A percentile compares a stretch with the other conserved stretches of the same genome.
Conservation (phyloP, 1,139 yeast genomes). For the Pichia sorboxylosa region DNA sequence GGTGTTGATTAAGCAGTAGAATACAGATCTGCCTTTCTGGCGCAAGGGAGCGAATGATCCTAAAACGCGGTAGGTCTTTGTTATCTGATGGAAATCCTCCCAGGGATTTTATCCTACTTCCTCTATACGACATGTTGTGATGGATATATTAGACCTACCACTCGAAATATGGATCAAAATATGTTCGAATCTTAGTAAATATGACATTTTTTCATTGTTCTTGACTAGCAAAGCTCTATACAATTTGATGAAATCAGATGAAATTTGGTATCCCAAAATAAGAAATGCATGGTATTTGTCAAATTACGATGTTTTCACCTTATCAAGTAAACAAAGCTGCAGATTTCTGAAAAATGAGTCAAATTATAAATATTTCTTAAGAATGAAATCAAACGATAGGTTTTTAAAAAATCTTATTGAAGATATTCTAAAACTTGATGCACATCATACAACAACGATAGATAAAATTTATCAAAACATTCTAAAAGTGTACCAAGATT, state of each 20-base stretch:
- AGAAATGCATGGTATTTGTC: conserved; percentile 5
- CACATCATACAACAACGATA: not conserved
- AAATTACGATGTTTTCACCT: conserved; percentile 3
- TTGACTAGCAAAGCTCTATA: conserved; percentile 1
- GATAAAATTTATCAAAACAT: conserved; percentile 2
- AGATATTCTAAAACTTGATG: not conserved
- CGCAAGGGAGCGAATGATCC: no score
- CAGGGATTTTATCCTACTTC: no score
- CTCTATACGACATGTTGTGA: not conserved
- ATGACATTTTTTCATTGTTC: conserved; percentile 2
- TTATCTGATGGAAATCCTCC: no score
- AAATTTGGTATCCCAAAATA: conserved; percentile 7
- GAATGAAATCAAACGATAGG: not conserved
- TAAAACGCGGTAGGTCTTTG: no score
- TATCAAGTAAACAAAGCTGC: no score
- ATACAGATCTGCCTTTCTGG: no score
- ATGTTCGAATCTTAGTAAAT: not conserved
- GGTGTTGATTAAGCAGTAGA: not conserved
- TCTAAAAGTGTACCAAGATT: conserved; percentile 1
- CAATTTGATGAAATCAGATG: conserved; percentile 2
- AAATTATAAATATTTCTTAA: not conserved
- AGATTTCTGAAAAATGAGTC: not conserved
- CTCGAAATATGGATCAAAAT: conserved; percentile 9
- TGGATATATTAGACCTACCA: conserved; percentile 1
- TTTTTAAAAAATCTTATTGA: no score